Percentiles rank a stretch among this genome's conserved stretches.
phyloP scores from a whole-genome alignment of 2,329 filamentous ascomycete species.

The Alternaria sp. region DNA sequence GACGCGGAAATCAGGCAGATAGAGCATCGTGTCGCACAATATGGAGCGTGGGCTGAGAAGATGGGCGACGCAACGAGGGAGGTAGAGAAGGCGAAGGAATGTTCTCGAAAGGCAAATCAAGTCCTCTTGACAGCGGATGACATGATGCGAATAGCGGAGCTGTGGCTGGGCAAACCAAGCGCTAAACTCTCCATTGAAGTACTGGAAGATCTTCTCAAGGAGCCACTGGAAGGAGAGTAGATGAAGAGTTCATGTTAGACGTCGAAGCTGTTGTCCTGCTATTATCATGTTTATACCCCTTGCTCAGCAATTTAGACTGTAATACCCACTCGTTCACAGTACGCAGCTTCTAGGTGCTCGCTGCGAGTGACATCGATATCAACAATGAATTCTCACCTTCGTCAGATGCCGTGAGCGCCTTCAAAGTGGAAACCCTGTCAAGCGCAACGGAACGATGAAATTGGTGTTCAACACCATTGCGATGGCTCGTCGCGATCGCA shows the following conservation, averaged over 20 bases:
- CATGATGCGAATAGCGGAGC: background rate
- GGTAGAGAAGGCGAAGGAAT: background rate
- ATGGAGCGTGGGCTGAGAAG: background rate
- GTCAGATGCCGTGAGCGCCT: no score
- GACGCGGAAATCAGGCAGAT: background rate
- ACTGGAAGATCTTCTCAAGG: background rate
- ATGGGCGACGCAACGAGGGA: background rate
- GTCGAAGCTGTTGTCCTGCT: background rate
- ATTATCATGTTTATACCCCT: background rate
- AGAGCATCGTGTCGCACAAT: background rate
- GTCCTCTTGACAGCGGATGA: background rate
- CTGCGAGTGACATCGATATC: no score
- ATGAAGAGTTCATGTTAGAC: background rate
- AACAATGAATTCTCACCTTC: no score
- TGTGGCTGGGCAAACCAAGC: background rate
- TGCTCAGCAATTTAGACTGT: fast-evolving
- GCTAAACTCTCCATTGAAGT: background rate
- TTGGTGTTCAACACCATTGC: no score
- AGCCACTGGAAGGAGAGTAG: background rate
- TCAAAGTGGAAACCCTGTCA: no score
- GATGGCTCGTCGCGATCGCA: no score
- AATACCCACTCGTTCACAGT: no score
- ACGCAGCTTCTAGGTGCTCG: no score
- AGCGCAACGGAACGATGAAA: no score
- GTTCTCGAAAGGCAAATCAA: background rate